Evolutionary conservation across 1,284 basidiomycete species (phyloP).

Genomic region (Boletus sp.): DNA sequence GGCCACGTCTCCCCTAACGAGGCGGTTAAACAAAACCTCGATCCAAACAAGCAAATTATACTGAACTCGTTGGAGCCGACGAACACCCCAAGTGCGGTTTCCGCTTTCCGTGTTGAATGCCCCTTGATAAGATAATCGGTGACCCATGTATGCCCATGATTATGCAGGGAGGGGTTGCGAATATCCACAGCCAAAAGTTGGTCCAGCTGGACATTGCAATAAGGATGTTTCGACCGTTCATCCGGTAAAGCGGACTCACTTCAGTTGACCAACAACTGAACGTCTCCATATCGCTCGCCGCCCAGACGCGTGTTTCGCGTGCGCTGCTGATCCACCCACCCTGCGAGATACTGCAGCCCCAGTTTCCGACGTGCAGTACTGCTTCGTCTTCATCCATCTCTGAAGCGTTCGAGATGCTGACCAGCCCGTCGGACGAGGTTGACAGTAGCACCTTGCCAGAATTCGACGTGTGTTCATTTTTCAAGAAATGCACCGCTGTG

Average conservation of each 20-base stretch:
- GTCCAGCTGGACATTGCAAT: conserved; percentile 43
- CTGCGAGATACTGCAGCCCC: conserved; percentile 72
- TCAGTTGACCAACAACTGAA: conserved; percentile 72
- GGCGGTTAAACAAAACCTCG: conserved; percentile 2
- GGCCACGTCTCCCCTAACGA: conserved; percentile 54
- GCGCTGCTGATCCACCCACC: conserved; percentile 56
- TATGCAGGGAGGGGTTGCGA: conserved; percentile 48
- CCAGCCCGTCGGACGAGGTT: conserved; percentile 68
- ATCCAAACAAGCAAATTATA: not conserved
- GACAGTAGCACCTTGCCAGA: conserved; percentile 52
- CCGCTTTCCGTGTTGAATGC: conserved; percentile 26
- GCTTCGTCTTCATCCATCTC: conserved; percentile 78
- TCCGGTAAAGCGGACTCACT: conserved; percentile 35
- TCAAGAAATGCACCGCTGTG: conserved; percentile 58
- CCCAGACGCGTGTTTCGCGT: conserved; percentile 51
- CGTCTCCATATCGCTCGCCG: conserved; percentile 80
- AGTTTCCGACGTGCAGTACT: conserved; percentile 62
- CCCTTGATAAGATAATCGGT: conserved; percentile 60
- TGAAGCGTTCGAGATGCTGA: conserved; percentile 60
- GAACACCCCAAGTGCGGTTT: conserved; percentile 41
- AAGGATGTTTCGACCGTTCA: not conserved
- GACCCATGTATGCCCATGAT: conserved; percentile 47
- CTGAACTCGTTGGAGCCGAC: conserved; percentile 61
- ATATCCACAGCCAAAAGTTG: conserved; percentile 47
- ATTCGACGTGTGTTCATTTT: conserved; percentile 20